A percentile compares a stretch with the other conserved stretches of the same genome.
phyloP scores from a whole-genome alignment of 1,284 basidiomycete species.

The Ganoderma lucidum region DNA sequence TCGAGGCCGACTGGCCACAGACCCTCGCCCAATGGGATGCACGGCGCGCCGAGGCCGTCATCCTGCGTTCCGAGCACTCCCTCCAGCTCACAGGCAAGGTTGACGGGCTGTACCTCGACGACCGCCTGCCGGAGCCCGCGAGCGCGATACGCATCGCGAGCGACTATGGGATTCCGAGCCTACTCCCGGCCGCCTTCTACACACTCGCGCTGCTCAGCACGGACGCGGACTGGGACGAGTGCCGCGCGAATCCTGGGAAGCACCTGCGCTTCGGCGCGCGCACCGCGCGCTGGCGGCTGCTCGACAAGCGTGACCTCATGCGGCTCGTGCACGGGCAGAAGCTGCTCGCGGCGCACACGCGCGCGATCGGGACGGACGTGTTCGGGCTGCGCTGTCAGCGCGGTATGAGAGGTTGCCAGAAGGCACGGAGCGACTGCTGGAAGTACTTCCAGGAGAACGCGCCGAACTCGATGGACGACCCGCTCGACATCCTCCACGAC shows the following conservation, averaged over 20 bases:
- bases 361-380: constrained; percentile 42
- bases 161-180: constrained; percentile 41
- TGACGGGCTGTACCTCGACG: constrained; percentile 43
- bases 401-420: constrained; percentile 39
- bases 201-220: constrained; percentile 42
- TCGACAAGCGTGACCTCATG: constrained; percentile 43
- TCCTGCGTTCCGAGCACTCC: constrained; percentile 43
- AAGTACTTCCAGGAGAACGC: constrained; percentile 46
- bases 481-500: constrained; percentile 43
- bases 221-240: constrained; percentile 44
- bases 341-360: constrained; percentile 42
- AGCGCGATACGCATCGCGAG: constrained; percentile 44
- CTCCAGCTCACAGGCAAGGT: constrained; percentile 42
- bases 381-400: constrained; percentile 41
- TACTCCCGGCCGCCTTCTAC: constrained; percentile 47
- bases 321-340: constrained; percentile 43
- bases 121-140: constrained; percentile 45
- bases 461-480: constrained; percentile 44
- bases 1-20: constrained; percentile 46
- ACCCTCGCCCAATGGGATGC: constrained; percentile 46
- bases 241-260: constrained; percentile 40
- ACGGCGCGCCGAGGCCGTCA: constrained; percentile 39
- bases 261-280: constrained; percentile 43
- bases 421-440: constrained; percentile 42
- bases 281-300: constrained; percentile 42